A percentile compares a stretch with the other conserved stretches of the same genome.
These are phyloP conservation scores for Aspergillus tanneri DNA, from an alignment of 2,329 filamentous ascomycete species.

Conservation along the genomic window DNA sequence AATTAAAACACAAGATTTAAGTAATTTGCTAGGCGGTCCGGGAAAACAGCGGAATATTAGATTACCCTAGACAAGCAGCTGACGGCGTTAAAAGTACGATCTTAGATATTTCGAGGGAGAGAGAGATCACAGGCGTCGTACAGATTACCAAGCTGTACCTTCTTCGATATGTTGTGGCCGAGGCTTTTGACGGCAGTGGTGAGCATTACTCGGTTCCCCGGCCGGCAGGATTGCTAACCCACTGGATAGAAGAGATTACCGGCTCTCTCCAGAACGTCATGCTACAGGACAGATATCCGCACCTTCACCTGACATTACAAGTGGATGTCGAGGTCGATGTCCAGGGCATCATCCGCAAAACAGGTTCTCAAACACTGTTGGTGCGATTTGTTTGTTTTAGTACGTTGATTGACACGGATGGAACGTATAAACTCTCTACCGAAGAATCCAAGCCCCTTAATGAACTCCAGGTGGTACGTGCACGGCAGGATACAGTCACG, in stretches of 20 bases:
- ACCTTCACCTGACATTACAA: conserved; percentile 18
- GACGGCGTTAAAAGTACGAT: too few species aligned
- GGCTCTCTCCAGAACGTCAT: conserved; percentile 27
- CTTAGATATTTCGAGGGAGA: too few species aligned
- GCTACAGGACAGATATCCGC: conserved; percentile 19
- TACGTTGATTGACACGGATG: conserved; percentile 13
- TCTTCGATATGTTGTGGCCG: conserved; percentile 36
- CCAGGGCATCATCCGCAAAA: conserved; percentile 16
- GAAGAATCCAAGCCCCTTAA: conserved; percentile 19
- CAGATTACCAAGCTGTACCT: conserved; percentile 35
- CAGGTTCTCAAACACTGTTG: conserved; percentile 12
- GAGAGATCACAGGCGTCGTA: conserved; percentile 36
- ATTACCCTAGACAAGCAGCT: background rate
- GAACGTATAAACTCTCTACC: conserved; percentile 12
- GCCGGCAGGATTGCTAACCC: background rate
- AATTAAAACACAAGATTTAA: background rate
- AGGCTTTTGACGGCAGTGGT: conserved; percentile 42
- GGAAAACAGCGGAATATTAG: background rate
- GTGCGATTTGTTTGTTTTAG: conserved; percentile 18
- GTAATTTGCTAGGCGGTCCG: background rate
- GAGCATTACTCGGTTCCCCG: conserved; percentile 29
- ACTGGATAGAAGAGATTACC: conserved; percentile 22
- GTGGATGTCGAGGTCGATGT: conserved; percentile 16
- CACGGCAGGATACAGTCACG: conserved; percentile 12
- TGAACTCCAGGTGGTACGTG: conserved; percentile 11